phyloP scores from a whole-genome alignment of 2,329 filamentous ascomycete genomes.

The Ascomycota sp. region DNA sequence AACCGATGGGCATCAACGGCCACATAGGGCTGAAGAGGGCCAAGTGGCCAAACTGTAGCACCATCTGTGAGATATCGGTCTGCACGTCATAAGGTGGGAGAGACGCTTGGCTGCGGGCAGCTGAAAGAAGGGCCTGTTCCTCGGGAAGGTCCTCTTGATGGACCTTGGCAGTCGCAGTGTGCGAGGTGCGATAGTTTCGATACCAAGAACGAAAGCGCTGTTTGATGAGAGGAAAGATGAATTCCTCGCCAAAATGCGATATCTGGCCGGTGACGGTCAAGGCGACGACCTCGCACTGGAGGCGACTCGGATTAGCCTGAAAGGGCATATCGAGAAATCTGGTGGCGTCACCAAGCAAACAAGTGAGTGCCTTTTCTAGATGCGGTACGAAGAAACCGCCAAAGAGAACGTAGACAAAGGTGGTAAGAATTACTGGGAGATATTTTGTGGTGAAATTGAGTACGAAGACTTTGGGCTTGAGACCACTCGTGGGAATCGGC shows the following conservation, averaged over 20 bases:
- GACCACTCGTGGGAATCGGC: slow-evolving; percentile 47
- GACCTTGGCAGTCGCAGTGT: slow-evolving; percentile 20
- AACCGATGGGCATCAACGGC: slow-evolving; percentile 53
- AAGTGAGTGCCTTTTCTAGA: slow-evolving; percentile 36
- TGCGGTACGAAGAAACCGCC: slow-evolving; percentile 46
- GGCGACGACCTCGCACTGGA: slow-evolving; percentile 55
- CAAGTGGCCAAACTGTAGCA: slow-evolving; percentile 54
- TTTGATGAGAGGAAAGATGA: slow-evolving; percentile 49
- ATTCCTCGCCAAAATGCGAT: slow-evolving; percentile 51
- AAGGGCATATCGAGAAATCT: slow-evolving; percentile 36
- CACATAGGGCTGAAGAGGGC: slow-evolving; percentile 55
- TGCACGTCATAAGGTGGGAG: slow-evolving; percentile 53
- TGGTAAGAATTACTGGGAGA: slow-evolving; percentile 53
- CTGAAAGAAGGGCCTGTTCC: slow-evolving; percentile 41
- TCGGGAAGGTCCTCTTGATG: slow-evolving; percentile 35
- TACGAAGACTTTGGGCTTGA: slow-evolving; percentile 48
- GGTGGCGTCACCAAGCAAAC: slow-evolving; percentile 16
- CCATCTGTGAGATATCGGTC: slow-evolving; percentile 52
- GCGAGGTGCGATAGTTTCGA: slow-evolving; percentile 14
- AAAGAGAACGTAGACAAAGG: slow-evolving; percentile 63
- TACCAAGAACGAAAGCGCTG: slow-evolving; percentile 30
- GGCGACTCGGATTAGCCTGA: slow-evolving; percentile 41
- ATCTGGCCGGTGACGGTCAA: slow-evolving; percentile 55
- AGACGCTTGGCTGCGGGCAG: slow-evolving; percentile 45
- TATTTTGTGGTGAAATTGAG: slow-evolving; percentile 70